phyloP scores from a whole-genome alignment of 1,284 basidiomycete genomes.

The Ustilago lituana region DNA sequence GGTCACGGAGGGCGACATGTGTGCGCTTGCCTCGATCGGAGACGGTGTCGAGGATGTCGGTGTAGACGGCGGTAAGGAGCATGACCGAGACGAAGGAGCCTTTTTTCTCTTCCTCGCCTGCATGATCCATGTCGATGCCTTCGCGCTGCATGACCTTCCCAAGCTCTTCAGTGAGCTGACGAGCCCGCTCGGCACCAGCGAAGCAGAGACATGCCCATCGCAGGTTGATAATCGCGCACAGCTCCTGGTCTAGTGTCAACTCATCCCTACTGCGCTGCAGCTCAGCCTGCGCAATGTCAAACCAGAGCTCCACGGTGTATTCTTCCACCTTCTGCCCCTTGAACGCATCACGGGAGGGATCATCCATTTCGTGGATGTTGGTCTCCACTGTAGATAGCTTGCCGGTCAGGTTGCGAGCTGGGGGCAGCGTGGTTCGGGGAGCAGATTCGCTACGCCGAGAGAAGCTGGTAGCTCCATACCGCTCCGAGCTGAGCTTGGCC shows the following conservation, averaged over 20 bases:
- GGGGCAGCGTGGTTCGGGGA: neutral
- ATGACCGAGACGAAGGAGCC: conserved; percentile 33
- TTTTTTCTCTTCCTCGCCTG: conserved; percentile 35
- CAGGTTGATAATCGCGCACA: conserved; percentile 42
- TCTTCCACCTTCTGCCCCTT: conserved; percentile 32
- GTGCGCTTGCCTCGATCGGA: conserved; percentile 32
- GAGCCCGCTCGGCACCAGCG: conserved; percentile 36
- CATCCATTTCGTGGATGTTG: conserved; percentile 42
- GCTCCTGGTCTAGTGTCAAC: conserved; percentile 36
- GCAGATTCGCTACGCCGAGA: conserved; percentile 6
- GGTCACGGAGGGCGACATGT: conserved; percentile 16
- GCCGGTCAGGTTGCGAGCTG: conserved; percentile 24
- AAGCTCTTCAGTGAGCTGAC: conserved; percentile 38
- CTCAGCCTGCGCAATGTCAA: conserved; percentile 39
- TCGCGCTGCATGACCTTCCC: conserved; percentile 37
- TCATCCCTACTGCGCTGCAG: conserved; percentile 27
- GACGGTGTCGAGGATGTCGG: conserved; percentile 41
- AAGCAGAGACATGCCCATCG: conserved; percentile 48
- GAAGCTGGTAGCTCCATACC: conserved; percentile 27
- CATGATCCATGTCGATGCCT: conserved; percentile 38
- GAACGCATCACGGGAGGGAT: conserved; percentile 28
- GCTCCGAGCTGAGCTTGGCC: conserved; percentile 7
- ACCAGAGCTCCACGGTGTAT: conserved; percentile 43
- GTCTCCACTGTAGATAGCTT: conserved; percentile 36
- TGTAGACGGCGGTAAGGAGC: conserved; percentile 43